Percentiles rank a stretch among this genome's conserved stretches.
Evolutionary conservation across 2,329 filamentous ascomycete genomes (phyloP).

Genomic region (Penicillium aurantiogriseum): DNA sequence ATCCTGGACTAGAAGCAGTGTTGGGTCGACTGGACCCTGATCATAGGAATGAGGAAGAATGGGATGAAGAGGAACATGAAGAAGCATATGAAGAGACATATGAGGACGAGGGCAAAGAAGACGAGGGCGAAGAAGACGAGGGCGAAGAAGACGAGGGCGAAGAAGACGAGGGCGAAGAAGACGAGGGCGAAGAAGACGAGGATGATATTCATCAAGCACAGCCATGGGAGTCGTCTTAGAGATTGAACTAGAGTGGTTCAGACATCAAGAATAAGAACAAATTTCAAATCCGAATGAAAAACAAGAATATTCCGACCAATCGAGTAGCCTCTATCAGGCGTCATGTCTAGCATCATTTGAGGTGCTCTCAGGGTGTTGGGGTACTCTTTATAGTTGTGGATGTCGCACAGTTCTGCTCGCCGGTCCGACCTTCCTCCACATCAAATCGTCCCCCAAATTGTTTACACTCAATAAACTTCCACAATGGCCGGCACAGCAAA

Average conservation of each 20-base stretch:
- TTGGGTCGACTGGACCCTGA: neutral
- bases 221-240: neutral
- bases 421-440: neutral
- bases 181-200: neutral
- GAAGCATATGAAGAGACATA: neutral
- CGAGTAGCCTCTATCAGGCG: neutral
- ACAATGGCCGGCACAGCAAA: constrained; percentile 18
- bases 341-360: neutral
- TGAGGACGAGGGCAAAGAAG: neutral
- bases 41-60: neutral
- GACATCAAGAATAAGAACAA: neutral
- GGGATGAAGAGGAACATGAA: neutral
- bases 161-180: neutral
- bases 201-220: neutral
- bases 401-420: neutral
- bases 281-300: neutral
- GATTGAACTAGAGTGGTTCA: neutral
- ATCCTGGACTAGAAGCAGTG: neutral
- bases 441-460: neutral
- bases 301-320: neutral
- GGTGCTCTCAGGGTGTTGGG: neutral
- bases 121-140: neutral
- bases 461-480: neutral
- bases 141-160: neutral
- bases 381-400: neutral